A percentile compares a stretch with the other conserved stretches of the same genome.
Evolutionary conservation across 371 early-diverging fungal genomes (phyloP).

Genomic region (Rhizopus sp.): DNA sequence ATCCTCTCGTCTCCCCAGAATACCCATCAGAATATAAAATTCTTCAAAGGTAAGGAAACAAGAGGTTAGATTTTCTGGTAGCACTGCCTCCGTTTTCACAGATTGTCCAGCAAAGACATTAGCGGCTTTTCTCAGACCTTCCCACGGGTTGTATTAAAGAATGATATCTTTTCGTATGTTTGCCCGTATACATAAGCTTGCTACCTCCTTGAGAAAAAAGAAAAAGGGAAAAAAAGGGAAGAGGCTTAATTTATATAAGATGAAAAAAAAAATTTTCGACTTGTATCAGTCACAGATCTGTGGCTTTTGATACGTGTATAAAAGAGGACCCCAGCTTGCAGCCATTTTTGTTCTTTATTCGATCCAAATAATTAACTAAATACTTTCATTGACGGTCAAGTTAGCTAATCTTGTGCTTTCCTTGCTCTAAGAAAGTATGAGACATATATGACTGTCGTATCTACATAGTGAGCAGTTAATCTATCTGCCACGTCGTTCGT

Average conservation of each 20-base stretch:
- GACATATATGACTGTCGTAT: too few species aligned
- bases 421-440: too few species aligned
- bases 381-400: too few species aligned
- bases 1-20: constrained; percentile 4
- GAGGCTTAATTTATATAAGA: constrained; percentile 15
- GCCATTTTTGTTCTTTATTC: too few species aligned
- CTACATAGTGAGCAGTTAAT: too few species aligned
- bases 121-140: constrained; percentile 58
- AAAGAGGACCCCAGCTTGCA: too few species aligned
- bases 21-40: constrained; percentile 21
- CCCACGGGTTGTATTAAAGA: constrained; percentile 49
- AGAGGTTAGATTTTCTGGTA: constrained; percentile 38
- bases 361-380: too few species aligned
- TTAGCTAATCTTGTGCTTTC: too few species aligned
- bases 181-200: constrained; percentile 56
- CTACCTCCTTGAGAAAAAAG: constrained; percentile 28
- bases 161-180: constrained; percentile 47
- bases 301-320: neutral
- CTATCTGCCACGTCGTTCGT: too few species aligned
- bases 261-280: constrained; percentile 6
- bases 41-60: constrained; percentile 23
- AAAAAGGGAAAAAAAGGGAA: constrained; percentile 18
- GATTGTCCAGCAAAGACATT: constrained; percentile 47
- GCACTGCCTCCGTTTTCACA: constrained; percentile 46
- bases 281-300: neutral